These are phyloP conservation scores for Xylaria venustula DNA, from an alignment of 495 filamentous ascomycete genomes.

Conservation along the genomic window DNA sequence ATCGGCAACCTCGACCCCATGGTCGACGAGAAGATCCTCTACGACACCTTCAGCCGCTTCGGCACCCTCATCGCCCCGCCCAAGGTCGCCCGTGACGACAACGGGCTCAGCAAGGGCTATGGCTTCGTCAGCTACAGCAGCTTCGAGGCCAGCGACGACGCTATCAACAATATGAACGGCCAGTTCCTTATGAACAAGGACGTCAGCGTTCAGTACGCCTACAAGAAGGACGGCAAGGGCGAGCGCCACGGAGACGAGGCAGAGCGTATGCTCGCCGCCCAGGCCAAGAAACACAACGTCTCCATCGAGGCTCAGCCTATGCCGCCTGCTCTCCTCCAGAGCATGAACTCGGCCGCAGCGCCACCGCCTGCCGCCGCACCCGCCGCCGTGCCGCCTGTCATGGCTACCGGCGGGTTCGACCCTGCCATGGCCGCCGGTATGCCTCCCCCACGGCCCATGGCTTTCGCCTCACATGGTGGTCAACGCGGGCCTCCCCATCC, in stretches of 20 bases:
- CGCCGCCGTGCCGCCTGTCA: conserved; percentile 20
- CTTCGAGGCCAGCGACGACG: conserved; percentile 93
- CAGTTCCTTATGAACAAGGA: conserved; percentile 97
- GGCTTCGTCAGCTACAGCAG: conserved; percentile 93
- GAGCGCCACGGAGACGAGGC: conserved; percentile 95
- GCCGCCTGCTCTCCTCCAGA: conserved; percentile 51
- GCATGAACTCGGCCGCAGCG: conserved; percentile 26
- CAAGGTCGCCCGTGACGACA: conserved; percentile 92
- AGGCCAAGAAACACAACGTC: conserved; percentile 93
- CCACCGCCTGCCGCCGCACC: conserved; percentile 25
- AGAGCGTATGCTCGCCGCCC: conserved; percentile 86
- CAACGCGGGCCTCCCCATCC: conserved; percentile 45
- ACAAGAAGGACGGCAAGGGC: conserved; percentile 98
- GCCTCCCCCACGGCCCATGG: conserved; percentile 28
- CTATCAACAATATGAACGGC: conserved; percentile 89
- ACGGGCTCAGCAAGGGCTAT: conserved; percentile 89
- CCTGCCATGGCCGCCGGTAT: conserved; percentile 24
- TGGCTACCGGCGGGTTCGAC: conserved; percentile 30
- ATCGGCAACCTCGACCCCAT: conserved; percentile 93
- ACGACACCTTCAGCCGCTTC: conserved; percentile 95
- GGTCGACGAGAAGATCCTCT: conserved; percentile 95
- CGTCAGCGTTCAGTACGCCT: conserved; percentile 94
- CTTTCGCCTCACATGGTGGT: conserved; percentile 35
- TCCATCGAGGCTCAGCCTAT: conserved; percentile 67
- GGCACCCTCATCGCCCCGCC: conserved; percentile 79